Evolutionary conservation across 2,329 filamentous ascomycete genomes (phyloP).

Genomic region (Scytalidium sp.): DNA sequence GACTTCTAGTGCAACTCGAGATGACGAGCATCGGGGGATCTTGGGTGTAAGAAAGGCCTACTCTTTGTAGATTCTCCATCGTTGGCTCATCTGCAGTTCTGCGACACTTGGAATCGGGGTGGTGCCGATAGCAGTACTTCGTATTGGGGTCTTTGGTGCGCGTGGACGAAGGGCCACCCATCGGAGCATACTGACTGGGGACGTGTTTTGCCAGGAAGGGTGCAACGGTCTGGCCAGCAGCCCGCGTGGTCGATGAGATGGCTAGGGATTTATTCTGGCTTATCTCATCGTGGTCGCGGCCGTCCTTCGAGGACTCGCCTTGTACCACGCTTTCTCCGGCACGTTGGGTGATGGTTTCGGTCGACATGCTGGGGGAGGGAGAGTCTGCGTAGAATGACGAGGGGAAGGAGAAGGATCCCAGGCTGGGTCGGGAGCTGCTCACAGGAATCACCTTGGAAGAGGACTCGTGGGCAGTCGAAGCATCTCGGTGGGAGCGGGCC

Average conservation of each 20-base stretch:
- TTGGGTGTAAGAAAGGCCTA: too few relatives aligned
- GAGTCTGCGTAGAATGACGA: not conserved
- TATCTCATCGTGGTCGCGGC: constrained; percentile 19
- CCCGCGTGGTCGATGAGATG: constrained; percentile 22
- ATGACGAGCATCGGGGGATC: not conserved
- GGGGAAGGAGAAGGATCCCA: not conserved
- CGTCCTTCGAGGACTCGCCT: constrained; percentile 20
- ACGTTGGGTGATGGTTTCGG: not conserved
- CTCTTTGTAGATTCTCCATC: constrained; percentile 91
- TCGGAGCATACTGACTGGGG: constrained; percentile 80
- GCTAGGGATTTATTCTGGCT: constrained; percentile 18
- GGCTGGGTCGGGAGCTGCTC: not conserved
- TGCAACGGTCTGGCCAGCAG: constrained; percentile 26
- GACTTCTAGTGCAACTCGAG: not conserved
- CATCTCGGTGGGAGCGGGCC: constrained; percentile 8
- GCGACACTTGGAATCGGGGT: constrained; percentile 90
- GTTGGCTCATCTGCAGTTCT: constrained; percentile 91
- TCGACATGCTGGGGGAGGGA: not conserved
- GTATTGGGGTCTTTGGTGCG: constrained; percentile 64
- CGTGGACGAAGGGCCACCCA: constrained; percentile 47
- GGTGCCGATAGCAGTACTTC: constrained; percentile 93
- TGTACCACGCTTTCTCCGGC: constrained; percentile 2
- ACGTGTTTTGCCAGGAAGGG: constrained; percentile 92
- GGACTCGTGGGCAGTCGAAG: not conserved
- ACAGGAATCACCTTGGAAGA: not conserved